Base-by-base conservation (phyloP, 495 filamentous ascomycete species). In the Lasiosphaeris hirsuta region DNA sequence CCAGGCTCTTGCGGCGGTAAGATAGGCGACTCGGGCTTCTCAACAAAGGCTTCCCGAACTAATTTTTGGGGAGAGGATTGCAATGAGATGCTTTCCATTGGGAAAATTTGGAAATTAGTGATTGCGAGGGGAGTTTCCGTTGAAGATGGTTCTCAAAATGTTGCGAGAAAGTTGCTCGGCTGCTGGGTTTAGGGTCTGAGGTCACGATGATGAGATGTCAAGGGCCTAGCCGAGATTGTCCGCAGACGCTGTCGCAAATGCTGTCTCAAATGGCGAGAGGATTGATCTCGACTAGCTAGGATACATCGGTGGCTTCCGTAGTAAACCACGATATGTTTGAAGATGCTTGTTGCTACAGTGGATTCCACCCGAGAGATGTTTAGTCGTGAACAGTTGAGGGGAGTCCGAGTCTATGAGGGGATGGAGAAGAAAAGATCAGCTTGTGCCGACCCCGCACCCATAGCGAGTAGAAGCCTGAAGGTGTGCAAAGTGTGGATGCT, bases 81-180 rank as follows among this genome's bases (percentile, higher is more conserved):
- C 17, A 55, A 51, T 38, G 66, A 60, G 10, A 38, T 23, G 51
- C 58, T 67, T 49, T 61, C 61, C 64, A 67, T 64, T 17, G 51
- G 38, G 4, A 14, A 7, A 19, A 14, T 45, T 5, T 30, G 23
- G 33, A 4, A 23, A 41, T 23, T 19, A 23, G 11, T 17, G 18
- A 15, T 23, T 8, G 39, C 23, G 46, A 49, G 51, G 36, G 39
- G 41, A 54, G 14, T 43, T 36, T 36, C 40, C 44, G 39, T 50
- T 36, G 19, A 47, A 50, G 47, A 23, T 50, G 47, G 14, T 33
- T 15, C 15, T 46, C 43, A 23, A 46, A 44, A 44, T 44, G 10
- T 44, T 46, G 18, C 11, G 38, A 30, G 5, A 30, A 30, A 30
- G 38, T 19, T 46, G 18, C 7, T 19, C 4, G 43, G 18, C 30